Evolutionary conservation across 108 stramenopile genomes (phyloP).

Genomic region (Asterionellopsis glacialis): DNA sequence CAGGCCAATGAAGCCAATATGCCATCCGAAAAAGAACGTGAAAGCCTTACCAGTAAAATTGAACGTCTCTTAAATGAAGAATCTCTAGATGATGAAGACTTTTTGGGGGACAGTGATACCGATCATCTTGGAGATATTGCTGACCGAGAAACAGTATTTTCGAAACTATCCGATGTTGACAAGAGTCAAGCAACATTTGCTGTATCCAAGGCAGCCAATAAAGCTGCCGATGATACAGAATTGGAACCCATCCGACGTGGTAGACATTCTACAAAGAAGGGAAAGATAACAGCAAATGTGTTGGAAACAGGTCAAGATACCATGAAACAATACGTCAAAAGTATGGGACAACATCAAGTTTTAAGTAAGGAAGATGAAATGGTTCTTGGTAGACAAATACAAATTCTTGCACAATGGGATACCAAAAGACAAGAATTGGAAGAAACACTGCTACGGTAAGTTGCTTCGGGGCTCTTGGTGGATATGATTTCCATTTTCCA

Average conservation of each 20-base stretch:
- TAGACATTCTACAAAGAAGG: neutral
- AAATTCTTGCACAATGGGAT: slow-evolving; percentile 38
- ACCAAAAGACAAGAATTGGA: slow-evolving; percentile 32
- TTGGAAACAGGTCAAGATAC: slow-evolving; percentile 56
- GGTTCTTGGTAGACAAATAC: slow-evolving; percentile 38
- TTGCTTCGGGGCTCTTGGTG: neutral
- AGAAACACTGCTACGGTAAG: slow-evolving; percentile 30
- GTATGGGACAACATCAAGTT: slow-evolving; percentile 49
- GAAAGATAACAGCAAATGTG: slow-evolving; percentile 39
- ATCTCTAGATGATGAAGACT: neutral
- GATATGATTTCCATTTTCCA: neutral
- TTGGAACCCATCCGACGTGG: neutral
- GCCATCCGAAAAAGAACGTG: neutral
- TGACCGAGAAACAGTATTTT: slow-evolving; percentile 8
- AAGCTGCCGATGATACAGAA: neutral
- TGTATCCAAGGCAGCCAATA: slow-evolving; percentile 5
- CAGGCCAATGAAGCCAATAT: neutral
- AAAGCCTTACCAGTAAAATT: slow-evolving; percentile 2
- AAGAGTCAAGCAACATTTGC: slow-evolving; percentile 9
- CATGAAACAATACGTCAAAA: slow-evolving; percentile 43
- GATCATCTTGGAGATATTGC: slow-evolving; percentile 2
- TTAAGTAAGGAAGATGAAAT: slow-evolving; percentile 41
- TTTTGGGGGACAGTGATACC: neutral
- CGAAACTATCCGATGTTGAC: slow-evolving; percentile 7
- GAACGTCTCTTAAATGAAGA: neutral